phyloP scores from a whole-genome alignment of 169 alveolate species.

The Eimeria tenella region DNA sequence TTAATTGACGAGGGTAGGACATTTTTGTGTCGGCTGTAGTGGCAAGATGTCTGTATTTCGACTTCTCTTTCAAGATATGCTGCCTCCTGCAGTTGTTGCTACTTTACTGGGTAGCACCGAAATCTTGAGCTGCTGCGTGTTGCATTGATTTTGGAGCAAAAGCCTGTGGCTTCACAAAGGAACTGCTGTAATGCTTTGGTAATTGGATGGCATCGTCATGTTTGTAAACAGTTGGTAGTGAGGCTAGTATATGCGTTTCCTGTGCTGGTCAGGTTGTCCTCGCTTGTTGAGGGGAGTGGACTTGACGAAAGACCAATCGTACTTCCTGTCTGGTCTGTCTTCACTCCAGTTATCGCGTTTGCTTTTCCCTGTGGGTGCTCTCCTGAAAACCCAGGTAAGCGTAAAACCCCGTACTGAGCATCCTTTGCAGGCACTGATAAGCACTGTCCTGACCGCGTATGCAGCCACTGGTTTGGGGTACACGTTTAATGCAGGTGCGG shows the following conservation, averaged over 20 bases:
- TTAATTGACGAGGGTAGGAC: background rate
- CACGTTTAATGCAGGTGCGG: constrained; percentile 81
- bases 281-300: constrained; percentile 72
- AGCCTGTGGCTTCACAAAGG: background rate
- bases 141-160: background rate
- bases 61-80: background rate
- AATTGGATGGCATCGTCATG: too few relatives aligned
- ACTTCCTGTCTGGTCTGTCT: constrained; percentile 83
- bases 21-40: background rate
- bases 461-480: constrained; percentile 5
- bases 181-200: background rate
- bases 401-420: background rate
- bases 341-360: constrained; percentile 80
- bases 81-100: background rate
- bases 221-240: background rate
- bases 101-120: too few relatives aligned
- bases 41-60: background rate
- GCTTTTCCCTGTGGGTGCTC: constrained; percentile 83
- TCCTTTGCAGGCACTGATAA: background rate
- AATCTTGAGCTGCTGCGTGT: background rate
- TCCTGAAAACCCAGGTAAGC: constrained; percentile 83
- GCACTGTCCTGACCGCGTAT: background rate
- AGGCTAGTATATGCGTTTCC: background rate
- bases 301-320: constrained; percentile 85
- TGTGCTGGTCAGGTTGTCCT: constrained; percentile 36